Base-by-base conservation (phyloP, 768 basidiomycete genomes). In the Pleurotus pulmonarius region DNA sequence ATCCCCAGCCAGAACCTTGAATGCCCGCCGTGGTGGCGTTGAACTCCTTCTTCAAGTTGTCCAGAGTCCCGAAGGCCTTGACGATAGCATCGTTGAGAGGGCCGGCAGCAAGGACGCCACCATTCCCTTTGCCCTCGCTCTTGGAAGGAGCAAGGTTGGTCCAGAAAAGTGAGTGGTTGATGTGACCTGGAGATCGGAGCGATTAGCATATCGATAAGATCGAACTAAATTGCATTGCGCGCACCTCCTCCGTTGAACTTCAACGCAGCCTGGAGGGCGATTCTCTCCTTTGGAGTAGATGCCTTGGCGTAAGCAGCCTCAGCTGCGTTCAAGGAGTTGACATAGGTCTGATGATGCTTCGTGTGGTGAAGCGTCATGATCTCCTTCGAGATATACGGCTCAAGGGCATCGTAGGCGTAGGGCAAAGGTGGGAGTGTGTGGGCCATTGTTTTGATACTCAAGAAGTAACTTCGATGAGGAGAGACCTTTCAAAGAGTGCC, bases 101-200 rank as follows among this genome's bases (percentile, higher is more conserved):
- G 18, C 90, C 90, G 3, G 80, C 76, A 38, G 71, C 73, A 64
- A 90, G 75, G 5, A 66, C 67, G 48, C 87, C 88, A 13, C 89
- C 89, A 38, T 62, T 67, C 22, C 86, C 87, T 66, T 83, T 83
- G 61, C 75, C 69, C 62, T 77, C 75, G 13, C 67, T 62, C 4
- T 75, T 69, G 24, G 83, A 65, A 1, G 90, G 90, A 2, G 92
- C 86, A 55, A 97, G 80, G 79, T 94, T 95, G 76, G 83, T 88
- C 95, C 95, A 97, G 82, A 98, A 98, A 58, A 95, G 85, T 52
- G 93, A 90, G 77, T 94, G 92, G 75, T 94, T 94, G 80, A 94
- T 90, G 74, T 92, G 94, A 8, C 90, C 87, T 88, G 39, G 46
- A 40, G 58, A 60, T 63, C 43, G 44, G 16, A 34, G 15, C 16